These are phyloP conservation scores for Paracamarosporium sp. DNA, from an alignment of 2,329 filamentous ascomycete genomes.

Conservation along the genomic window DNA sequence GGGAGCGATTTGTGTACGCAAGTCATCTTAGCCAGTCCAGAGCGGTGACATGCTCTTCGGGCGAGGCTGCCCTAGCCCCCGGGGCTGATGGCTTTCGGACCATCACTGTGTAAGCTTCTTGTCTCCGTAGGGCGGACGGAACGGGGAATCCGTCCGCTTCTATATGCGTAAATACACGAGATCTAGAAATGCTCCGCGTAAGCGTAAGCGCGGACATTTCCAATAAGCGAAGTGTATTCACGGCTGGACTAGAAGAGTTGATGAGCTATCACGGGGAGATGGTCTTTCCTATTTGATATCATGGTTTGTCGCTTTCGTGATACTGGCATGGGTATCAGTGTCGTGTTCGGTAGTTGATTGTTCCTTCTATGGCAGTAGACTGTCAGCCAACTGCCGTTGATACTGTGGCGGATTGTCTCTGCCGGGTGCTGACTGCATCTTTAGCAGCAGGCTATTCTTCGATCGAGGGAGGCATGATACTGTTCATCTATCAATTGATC, in stretches of 20 bases:
- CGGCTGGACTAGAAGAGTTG: background rate
- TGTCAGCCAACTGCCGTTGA: background rate
- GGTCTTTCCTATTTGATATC: background rate
- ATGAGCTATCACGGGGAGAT: background rate
- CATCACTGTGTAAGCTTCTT: background rate
- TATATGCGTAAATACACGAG: background rate
- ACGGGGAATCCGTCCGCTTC: conserved; percentile 6
- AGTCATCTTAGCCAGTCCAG: no score
- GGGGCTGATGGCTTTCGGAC: background rate
- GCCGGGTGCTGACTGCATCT: background rate
- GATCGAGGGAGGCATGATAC: background rate
- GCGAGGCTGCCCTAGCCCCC: background rate
- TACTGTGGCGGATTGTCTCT: background rate
- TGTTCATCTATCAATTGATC: background rate
- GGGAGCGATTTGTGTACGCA: no score
- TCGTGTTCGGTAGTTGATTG: background rate
- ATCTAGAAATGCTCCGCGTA: conserved; percentile 2
- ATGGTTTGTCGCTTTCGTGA: background rate
- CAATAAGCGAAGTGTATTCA: background rate
- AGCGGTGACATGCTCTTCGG: no score
- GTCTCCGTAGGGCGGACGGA: background rate
- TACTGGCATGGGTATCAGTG: background rate
- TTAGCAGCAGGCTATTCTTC: background rate
- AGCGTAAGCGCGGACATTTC: background rate
- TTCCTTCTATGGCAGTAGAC: no score